Percentiles rank a stretch among this genome's conserved stretches.
Conservation (phyloP, 306 rosid genomes). For the Pyrus communis region DNA sequence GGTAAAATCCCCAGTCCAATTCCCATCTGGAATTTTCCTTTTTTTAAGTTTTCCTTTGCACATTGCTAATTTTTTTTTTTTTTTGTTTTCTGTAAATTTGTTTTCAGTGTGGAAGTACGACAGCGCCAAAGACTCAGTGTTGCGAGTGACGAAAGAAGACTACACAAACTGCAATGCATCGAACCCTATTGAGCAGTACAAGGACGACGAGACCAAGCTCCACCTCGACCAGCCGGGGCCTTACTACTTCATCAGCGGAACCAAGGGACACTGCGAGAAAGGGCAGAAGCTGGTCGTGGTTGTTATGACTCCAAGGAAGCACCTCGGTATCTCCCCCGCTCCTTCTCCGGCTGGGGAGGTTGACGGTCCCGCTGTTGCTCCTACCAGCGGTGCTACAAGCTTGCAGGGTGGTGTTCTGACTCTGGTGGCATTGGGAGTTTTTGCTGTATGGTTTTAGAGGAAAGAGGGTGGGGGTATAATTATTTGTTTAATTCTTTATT, state of each 20-base stretch:
- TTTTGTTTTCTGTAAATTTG: neutral
- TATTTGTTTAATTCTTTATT: conserved; percentile 23
- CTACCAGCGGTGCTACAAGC: conserved; percentile 49
- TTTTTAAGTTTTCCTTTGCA: neutral
- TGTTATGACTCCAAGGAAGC: conserved; percentile 51
- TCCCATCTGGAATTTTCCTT: neutral
- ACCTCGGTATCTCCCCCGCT: conserved; percentile 43
- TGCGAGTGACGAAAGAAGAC: conserved; percentile 59
- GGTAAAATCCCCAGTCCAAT: conserved; percentile 23
- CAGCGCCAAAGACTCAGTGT: conserved; percentile 67
- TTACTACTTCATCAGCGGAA: conserved; percentile 75
- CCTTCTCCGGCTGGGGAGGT: conserved; percentile 51
- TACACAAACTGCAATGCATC: conserved; percentile 47
- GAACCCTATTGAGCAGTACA: conserved; percentile 38
- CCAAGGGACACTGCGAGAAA: conserved; percentile 65
- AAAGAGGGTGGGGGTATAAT: neutral
- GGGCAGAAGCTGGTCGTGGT: conserved; percentile 74
- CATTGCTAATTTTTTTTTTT: neutral
- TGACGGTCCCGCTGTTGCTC: conserved; percentile 70
- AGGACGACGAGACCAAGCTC: conserved; percentile 64
- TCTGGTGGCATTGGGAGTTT: conserved; percentile 32
- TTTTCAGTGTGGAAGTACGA: conserved; percentile 69
- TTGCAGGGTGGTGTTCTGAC: conserved; percentile 30
- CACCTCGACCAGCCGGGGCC: conserved; percentile 59
- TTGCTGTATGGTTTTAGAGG: conserved; percentile 20